Percentiles rank a stretch among this genome's conserved stretches.
phyloP scores from a whole-genome alignment of 1,284 basidiomycete species.

The Peniophora sp. region DNA sequence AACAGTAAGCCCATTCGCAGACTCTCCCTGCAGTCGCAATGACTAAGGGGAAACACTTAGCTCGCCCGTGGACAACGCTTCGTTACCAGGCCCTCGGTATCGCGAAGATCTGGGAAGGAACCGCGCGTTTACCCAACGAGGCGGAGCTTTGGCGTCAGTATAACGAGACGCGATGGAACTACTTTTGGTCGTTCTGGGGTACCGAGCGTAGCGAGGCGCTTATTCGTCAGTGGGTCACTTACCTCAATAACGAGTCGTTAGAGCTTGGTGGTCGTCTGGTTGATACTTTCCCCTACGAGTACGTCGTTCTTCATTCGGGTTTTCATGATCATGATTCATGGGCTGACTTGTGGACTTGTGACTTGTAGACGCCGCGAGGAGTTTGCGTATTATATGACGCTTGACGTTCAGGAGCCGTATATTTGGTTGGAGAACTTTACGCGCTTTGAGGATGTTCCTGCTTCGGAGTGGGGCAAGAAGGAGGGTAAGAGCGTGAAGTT shows the following conservation, averaged over 20 bases:
- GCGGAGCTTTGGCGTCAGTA: conserved; percentile 1
- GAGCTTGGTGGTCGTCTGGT: conserved; percentile 19
- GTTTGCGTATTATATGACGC: background rate
- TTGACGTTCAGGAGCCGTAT: background rate
- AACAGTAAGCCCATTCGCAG: background rate
- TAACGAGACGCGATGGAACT: conserved; percentile 13
- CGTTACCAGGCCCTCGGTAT: background rate
- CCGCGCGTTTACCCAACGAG: background rate
- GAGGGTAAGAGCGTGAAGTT: conserved; percentile 7
- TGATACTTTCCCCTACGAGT: conserved; percentile 15
- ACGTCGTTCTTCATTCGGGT: background rate
- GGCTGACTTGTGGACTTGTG: too few relatives aligned
- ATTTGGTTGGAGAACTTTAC: background rate
- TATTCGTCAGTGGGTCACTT: conserved; percentile 18
- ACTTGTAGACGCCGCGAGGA: background rate
- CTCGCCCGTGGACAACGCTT: background rate
- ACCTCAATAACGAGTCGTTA: conserved; percentile 22
- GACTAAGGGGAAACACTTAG: background rate
- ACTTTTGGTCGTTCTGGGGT: conserved; percentile 16
- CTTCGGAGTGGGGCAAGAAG: conserved; percentile 11
- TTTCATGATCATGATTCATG: background rate
- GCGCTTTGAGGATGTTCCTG: conserved; percentile 3
- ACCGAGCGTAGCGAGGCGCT: conserved; percentile 16
- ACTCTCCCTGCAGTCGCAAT: background rate
- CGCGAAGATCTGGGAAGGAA: background rate